Base-by-base conservation (phyloP, 2,329 filamentous ascomycete species). In the Pseudogymnoascus sp. region DNA sequence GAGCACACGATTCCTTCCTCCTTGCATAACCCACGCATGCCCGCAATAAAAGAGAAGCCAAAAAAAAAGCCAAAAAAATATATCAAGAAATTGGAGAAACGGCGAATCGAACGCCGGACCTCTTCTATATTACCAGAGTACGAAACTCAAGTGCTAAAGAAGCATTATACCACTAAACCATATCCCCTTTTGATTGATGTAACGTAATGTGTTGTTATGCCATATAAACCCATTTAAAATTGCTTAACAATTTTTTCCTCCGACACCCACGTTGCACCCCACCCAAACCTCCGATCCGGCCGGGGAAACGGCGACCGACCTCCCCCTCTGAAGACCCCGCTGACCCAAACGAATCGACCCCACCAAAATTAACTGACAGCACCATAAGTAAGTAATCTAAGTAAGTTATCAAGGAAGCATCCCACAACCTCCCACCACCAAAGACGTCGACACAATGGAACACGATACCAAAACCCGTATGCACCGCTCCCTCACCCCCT, bases 401-500 rank as follows among this genome's bases (percentile, higher is more conserved):
- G 21, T 23, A 23, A 23, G 21, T 23, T 3, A 23, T 49, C 23
- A 28, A 49, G 46, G 25, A 53, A 31, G 6, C 46, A 25, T 23
- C 28, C 16, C 56, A 21, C 31, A 36, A 37, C 56, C 36, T 23
- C 28, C 6, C 43, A 46, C 43, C 56, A 31, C 6, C 34, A 40
- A 31, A 18, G 18, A 25, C 34, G 18, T 11, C 34, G 9, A 37
- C 65, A 67, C 66, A 42, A 92, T 92, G 89, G 88, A 91, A 74
- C 82, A 83, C 77, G 89, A 92, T 71, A 84, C 88, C 7, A 88
- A 90, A 76, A 89, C 82, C 59, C 82, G 89, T 92, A 77, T 72
- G 88, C 74, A 28, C 42, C 31, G 40, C 16, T 23, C 16, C 21
- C 18, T 11, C 11, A 8, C 31, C 31, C 11, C 31, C 9, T 3